These are phyloP conservation scores for Diaporthe longicolla DNA, from an alignment of 2,329 filamentous ascomycete species.

Conservation along the genomic window DNA sequence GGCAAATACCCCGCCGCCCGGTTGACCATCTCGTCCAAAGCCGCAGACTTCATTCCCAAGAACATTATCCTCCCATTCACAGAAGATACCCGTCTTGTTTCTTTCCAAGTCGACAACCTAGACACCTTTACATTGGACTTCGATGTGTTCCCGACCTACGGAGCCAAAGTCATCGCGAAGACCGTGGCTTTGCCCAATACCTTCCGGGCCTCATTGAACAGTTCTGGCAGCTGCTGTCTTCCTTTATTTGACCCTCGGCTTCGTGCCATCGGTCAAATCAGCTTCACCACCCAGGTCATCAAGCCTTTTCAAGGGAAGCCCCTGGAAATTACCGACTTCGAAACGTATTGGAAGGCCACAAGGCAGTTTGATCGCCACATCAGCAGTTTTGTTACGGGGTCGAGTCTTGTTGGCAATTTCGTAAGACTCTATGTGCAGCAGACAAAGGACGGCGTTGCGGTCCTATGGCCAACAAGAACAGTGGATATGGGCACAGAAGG, in stretches of 20 bases:
- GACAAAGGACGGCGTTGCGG: conserved; percentile 87
- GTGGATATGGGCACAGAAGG: conserved; percentile 75
- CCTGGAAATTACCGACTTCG: conserved; percentile 96
- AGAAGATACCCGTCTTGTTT: conserved; percentile 93
- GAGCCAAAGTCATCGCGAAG: conserved; percentile 96
- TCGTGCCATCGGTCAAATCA: conserved; percentile 92
- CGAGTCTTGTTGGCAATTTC: conserved; percentile 96
- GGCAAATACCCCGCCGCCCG: conserved; percentile 96
- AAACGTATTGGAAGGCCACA: conserved; percentile 99
- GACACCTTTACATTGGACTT: conserved; percentile 96
- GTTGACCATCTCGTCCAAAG: conserved; percentile 95
- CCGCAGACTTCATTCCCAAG: conserved; percentile 94
- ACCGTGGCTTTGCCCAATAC: conserved; percentile 91
- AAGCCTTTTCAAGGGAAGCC: conserved; percentile 95
- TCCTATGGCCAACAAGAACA: conserved; percentile 90
- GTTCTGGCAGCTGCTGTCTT: conserved; percentile 84
- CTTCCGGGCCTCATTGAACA: conserved; percentile 82
- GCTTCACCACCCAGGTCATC: conserved; percentile 95
- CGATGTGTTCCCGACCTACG: conserved; percentile 97
- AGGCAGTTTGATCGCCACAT: conserved; percentile 90
- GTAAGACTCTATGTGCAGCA: conserved; percentile 92
- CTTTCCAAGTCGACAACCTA: conserved; percentile 95
- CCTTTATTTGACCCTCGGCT: conserved; percentile 94
- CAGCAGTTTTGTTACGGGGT: conserved; percentile 91
- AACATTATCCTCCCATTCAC: conserved; percentile 96